Evolutionary conservation across 2,329 filamentous ascomycete species (phyloP).

Genomic region (Sphaceloma murrayae): DNA sequence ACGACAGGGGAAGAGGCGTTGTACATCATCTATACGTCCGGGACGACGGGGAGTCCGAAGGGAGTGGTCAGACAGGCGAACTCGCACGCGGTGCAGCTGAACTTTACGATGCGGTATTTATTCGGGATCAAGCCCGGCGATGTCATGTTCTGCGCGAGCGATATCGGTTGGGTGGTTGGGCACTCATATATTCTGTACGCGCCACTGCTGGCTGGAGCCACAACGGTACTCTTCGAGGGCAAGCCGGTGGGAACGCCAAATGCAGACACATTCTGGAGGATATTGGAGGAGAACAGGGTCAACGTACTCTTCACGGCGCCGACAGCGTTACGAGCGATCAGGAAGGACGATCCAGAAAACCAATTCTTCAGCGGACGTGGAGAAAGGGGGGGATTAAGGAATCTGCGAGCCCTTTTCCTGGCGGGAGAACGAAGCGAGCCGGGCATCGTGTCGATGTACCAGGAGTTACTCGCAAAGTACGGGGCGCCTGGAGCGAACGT

Average conservation of each 20-base stretch:
- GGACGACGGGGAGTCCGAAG: slow-evolving; percentile 74
- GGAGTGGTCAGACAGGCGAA: slow-evolving; percentile 74
- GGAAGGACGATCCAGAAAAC: slow-evolving; percentile 73
- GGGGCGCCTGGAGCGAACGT: slow-evolving; percentile 54
- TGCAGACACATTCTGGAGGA: slow-evolving; percentile 78
- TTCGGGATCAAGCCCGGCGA: slow-evolving; percentile 78
- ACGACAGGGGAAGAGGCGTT: slow-evolving; percentile 67
- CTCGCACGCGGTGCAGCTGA: slow-evolving; percentile 76
- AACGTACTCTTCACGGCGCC: slow-evolving; percentile 80
- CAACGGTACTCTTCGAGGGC: slow-evolving; percentile 85
- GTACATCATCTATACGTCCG: slow-evolving; percentile 86
- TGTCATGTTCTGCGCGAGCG: slow-evolving; percentile 69
- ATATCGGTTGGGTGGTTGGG: slow-evolving; percentile 89
- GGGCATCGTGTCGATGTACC: slow-evolving; percentile 71
- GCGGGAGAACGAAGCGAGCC: slow-evolving; percentile 87
- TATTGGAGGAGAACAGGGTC: slow-evolving; percentile 75
- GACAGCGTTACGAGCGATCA: slow-evolving; percentile 76
- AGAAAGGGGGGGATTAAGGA: slow-evolving; percentile 58
- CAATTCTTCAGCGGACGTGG: slow-evolving; percentile 54
- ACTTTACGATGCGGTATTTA: slow-evolving; percentile 71
- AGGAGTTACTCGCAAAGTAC: slow-evolving; percentile 58
- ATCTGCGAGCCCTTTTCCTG: slow-evolving; percentile 66
- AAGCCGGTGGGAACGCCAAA: slow-evolving; percentile 86
- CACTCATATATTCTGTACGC: slow-evolving; percentile 84
- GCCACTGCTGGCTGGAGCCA: slow-evolving; percentile 73